Base-by-base conservation (phyloP, 345 rosid genomes). In the Turnera subulata region DNA sequence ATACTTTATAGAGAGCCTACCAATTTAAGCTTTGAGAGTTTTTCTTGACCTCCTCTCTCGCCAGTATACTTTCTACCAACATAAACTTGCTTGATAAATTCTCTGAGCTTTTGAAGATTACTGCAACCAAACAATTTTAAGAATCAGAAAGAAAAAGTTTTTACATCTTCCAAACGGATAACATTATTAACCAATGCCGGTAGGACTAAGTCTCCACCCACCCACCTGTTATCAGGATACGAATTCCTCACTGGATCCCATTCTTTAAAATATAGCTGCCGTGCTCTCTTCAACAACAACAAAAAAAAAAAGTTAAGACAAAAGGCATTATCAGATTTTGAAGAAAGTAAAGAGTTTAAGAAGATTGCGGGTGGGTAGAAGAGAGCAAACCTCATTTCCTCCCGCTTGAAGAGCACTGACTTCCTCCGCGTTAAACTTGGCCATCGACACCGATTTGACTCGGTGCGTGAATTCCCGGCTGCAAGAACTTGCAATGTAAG, bases 391-490 rank as follows among this genome's bases (percentile, higher is more conserved):
- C 96, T 86, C 87, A 71, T 91, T 91, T 46, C 95, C 98, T 43
- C 77, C 96, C 1, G 82, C 88, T 44, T 80, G 85, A 69, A 91
- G 95, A 60, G 82, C 76, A 61, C 49, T 73, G 40, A 81, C 97
- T 85, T 93, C 97, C 58, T 93, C 94, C 29, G 77, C 65, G 23
- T 77, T 82, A 63, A 93, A 93, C 69, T 79, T 93, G 24, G 99
- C 94, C 96, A 87, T 87, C 3, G 96, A 93, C 47, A 93, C 64
- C 6, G 99, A 89, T 63, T 93, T 93, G 61, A 93, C 90, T 26
- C 97, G 74, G 69, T 85, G 99, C 6, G 94, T 87, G 59, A 93
- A 93, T 59, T 89, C 99, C 23, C 96, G 88, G 55, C 99, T 93
- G n/a, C 72, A 25, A 62, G 17, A 51, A 11, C 58, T 1, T 13